Evolutionary conservation across 805 yeast genomes (phyloP).

Genomic region (Kuraishia floccosa): DNA sequence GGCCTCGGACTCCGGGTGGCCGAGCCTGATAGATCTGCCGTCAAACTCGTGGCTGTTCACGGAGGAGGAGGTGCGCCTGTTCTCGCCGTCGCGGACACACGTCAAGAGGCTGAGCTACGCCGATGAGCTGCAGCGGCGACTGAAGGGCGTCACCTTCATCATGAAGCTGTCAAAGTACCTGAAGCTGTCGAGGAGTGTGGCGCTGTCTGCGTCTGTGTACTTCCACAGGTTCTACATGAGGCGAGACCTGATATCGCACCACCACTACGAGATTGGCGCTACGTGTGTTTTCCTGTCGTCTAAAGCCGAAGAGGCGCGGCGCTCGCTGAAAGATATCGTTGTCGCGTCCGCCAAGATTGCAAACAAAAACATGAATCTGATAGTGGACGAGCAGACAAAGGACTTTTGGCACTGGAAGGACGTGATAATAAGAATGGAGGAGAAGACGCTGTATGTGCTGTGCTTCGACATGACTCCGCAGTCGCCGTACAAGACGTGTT

Average conservation of each 20-base stretch:
- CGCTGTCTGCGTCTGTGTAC: conserved; percentile 33
- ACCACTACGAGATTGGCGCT: conserved; percentile 39
- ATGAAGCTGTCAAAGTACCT: conserved; percentile 30
- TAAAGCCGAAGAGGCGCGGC: conserved; percentile 39
- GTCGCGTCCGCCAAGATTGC: conserved; percentile 37
- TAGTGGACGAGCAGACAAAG: conserved; percentile 30
- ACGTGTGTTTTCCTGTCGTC: conserved; percentile 39
- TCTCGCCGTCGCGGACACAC: not conserved
- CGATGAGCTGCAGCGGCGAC: conserved; percentile 28
- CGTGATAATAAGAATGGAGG: conserved; percentile 31
- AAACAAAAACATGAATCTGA: conserved; percentile 23
- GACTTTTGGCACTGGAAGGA: conserved; percentile 43
- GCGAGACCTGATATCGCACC: conserved; percentile 25
- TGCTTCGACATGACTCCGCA: conserved; percentile 36
- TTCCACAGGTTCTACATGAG: conserved; percentile 44
- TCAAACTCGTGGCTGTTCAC: conserved; percentile 2
- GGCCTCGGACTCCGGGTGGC: too few relatives aligned
- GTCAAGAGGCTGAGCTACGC: conserved; percentile 12
- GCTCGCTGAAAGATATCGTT: conserved; percentile 36
- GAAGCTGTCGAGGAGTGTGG: conserved; percentile 33
- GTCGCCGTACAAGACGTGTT: conserved; percentile 23
- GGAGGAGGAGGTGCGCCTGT: not conserved
- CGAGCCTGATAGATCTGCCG: not conserved
- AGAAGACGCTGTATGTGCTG: conserved; percentile 26
- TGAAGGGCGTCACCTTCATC: conserved; percentile 36